phyloP scores from a whole-genome alignment of 2,329 filamentous ascomycete genomes.

The Neonectria neomacrospora region DNA sequence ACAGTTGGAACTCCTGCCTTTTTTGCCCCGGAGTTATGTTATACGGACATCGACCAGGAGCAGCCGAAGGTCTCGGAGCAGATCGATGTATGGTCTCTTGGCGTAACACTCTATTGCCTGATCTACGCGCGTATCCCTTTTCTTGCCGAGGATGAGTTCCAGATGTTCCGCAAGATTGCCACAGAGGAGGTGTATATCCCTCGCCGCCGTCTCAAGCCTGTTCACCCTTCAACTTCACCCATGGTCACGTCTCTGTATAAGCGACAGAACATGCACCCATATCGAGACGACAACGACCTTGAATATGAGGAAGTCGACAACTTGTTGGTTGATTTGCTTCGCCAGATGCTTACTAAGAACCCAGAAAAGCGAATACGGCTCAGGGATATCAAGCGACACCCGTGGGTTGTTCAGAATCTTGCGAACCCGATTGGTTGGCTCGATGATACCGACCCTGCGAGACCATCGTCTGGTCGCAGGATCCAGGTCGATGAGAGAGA shows the following conservation, averaged over 20 bases:
- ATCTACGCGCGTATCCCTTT: constrained; percentile 95
- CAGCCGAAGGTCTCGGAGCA: constrained; percentile 87
- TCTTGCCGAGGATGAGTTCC: constrained; percentile 89
- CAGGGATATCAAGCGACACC: constrained; percentile 91
- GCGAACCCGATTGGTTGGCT: constrained; percentile 82
- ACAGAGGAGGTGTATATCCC: constrained; percentile 94
- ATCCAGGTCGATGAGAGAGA: constrained; percentile 95
- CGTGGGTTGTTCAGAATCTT: constrained; percentile 87
- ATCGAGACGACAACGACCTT: constrained; percentile 80
- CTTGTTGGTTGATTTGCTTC: constrained; percentile 80
- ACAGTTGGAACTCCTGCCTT: constrained; percentile 98
- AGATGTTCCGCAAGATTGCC: constrained; percentile 91
- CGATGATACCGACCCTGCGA: constrained; percentile 90
- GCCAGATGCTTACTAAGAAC: constrained; percentile 86
- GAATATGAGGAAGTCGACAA: constrained; percentile 89
- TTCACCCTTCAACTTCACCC: constrained; percentile 69
- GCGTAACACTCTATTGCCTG: constrained; percentile 95
- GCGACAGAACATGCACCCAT: constrained; percentile 71
- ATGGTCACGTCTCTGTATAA: constrained; percentile 65
- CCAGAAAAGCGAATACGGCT: constrained; percentile 88
- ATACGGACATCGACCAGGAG: constrained; percentile 77
- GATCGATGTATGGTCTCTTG: constrained; percentile 97
- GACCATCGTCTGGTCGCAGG: constrained; percentile 80
- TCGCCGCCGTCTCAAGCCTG: constrained; percentile 80
- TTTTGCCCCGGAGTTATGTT: constrained; percentile 96